These are phyloP conservation scores for Graphiopsis chlorocephala DNA, from an alignment of 2,329 filamentous ascomycete genomes.

Conservation along the genomic window DNA sequence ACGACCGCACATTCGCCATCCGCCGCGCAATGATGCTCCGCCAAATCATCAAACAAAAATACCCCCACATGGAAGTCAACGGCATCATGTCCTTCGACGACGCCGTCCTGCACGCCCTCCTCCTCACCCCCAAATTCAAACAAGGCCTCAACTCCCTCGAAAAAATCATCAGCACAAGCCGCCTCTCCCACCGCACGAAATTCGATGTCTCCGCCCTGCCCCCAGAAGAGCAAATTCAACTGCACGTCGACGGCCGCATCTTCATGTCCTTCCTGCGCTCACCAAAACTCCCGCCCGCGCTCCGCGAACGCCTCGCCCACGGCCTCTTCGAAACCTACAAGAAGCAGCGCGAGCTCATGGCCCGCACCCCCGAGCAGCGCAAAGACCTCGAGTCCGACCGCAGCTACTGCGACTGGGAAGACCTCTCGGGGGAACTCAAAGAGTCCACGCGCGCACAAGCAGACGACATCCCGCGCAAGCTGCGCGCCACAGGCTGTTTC, in stretches of 20 bases:
- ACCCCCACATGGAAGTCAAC: constrained; percentile 32
- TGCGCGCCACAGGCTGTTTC: constrained; percentile 35
- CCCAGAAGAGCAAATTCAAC: constrained; percentile 36
- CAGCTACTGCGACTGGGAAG: constrained; percentile 36
- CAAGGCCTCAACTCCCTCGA: constrained; percentile 35
- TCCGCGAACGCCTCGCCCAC: constrained; percentile 35
- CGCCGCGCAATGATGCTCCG: constrained; percentile 35
- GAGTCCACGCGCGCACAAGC: constrained; percentile 36
- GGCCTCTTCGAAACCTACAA: constrained; percentile 36
- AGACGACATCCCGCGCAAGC: constrained; percentile 37
- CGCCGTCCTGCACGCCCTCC: constrained; percentile 33
- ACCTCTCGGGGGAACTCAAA: constrained; percentile 33
- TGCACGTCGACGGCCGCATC: constrained; percentile 35
- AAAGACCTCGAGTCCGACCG: constrained; percentile 31
- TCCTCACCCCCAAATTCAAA: constrained; percentile 34
- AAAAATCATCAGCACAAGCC: constrained; percentile 35
- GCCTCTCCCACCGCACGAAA: constrained; percentile 31
- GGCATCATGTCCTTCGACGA: constrained; percentile 34
- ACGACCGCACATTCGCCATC: constrained; percentile 32
- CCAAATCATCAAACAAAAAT: constrained; percentile 31
- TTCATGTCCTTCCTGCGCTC: constrained; percentile 36
- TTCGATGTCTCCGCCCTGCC: constrained; percentile 36
- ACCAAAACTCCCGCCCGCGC: constrained; percentile 31
- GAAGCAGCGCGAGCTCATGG: constrained; percentile 31
- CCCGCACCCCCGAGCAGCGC: constrained; percentile 26